Conservation (phyloP, 257 asterid species). For the Solanum dulcamara region DNA sequence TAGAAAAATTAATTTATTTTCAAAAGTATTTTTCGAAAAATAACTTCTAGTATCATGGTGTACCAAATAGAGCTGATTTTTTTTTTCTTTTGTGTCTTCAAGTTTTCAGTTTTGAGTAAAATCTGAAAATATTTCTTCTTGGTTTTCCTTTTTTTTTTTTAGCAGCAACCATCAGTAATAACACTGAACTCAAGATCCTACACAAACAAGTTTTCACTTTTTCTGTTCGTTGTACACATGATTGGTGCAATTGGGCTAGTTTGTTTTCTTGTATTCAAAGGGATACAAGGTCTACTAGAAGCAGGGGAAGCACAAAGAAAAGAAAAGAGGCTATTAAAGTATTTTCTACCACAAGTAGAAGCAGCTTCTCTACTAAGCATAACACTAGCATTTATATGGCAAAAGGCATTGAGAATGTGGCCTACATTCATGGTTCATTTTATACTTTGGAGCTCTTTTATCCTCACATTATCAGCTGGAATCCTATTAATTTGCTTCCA, state of each 20-base stretch:
- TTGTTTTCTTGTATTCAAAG: slow-evolving; percentile 64
- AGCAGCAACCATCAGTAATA: slow-evolving; percentile 37
- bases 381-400: slow-evolving; percentile 78
- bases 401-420: slow-evolving; percentile 75
- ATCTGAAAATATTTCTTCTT: background rate
- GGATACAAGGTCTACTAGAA: slow-evolving; percentile 51
- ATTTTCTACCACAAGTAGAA: slow-evolving; percentile 84
- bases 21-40: background rate
- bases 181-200: slow-evolving; percentile 71
- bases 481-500: slow-evolving; percentile 82
- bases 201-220: slow-evolving; percentile 80
- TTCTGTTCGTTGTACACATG: slow-evolving; percentile 60
- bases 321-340: slow-evolving; percentile 44
- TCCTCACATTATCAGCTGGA: slow-evolving; percentile 61
- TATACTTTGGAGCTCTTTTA: slow-evolving; percentile 80
- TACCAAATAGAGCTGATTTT: background rate
- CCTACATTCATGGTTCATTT: slow-evolving; percentile 80
- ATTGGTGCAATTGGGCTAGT: slow-evolving; percentile 54
- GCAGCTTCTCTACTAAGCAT: slow-evolving; percentile 79
- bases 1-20: background rate
- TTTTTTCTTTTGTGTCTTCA: background rate
- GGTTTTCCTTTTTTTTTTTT: background rate
- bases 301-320: slow-evolving; percentile 34
- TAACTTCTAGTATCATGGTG: background rate
- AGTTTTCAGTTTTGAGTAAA: background rate